Evolutionary conservation across 2,329 filamentous ascomycete genomes (phyloP), one percentile per base, ranked within the genome.

Genomic region (Metarhizium anisopliae): DNA sequence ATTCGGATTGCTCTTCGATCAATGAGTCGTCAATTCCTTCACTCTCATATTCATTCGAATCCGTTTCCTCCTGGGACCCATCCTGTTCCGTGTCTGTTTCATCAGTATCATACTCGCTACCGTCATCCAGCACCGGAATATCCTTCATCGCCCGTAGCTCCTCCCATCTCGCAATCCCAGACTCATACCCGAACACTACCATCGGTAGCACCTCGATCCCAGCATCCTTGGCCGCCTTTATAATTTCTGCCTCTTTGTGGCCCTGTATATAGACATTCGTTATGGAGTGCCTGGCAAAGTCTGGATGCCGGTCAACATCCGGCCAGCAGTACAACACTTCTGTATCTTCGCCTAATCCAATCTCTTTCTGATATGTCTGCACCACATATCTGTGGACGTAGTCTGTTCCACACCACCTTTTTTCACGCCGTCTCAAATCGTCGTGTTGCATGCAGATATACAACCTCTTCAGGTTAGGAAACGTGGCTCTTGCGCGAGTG

Each of bases 21-120:
- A 64, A 64, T 1, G 55, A 62, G 50, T 74, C 71, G 42, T 74
- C 71, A 6, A 74, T 73, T 0, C 70, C 70, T 0, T 72, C 70
- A 47, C 71, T 72, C 43, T 74, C 72, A 16, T 74, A 74, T 49
- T 68, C 64, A 35, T 71, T 61, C 2, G 59, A 50, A 18, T 63
- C 60, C 1, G 55, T 47, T 0, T 38, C 55, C 18, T 49, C n/a
- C 25, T 16, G 43, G 3, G 43, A 29, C 36, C 35, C 52, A 13
- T 61, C 60, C 1, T 55, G 55, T 0, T 25, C 25, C 25, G 25
- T 4, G 25, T 25, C 25, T 25, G 25, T 25, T 25, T 25, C 25
- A 25, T 65, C 58, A 6, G 62, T 57, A 3, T 57, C 54, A 3
- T 62, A 59, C 7, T 58, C 58, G 7, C 57, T 55, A 4, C 60